Evolutionary conservation across 2,329 filamentous ascomycete genomes (phyloP).

Genomic region (Claviceps purpurea): DNA sequence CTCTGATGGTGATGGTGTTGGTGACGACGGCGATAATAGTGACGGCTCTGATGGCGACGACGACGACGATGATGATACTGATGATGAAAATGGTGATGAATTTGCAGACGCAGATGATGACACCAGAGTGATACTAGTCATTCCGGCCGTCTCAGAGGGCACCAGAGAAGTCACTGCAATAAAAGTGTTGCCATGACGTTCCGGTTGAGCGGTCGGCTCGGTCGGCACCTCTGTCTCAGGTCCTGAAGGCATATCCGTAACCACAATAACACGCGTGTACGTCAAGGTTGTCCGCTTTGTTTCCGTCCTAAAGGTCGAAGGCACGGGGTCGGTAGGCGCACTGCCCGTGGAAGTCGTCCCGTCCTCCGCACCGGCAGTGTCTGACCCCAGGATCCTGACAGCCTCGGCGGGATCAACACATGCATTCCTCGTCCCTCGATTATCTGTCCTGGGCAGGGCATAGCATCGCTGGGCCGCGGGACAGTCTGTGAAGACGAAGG

Average conservation of each 20-base stretch:
- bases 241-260: not conserved
- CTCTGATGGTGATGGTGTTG: not conserved
- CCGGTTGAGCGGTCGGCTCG: not conserved
- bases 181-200: not conserved
- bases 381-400: conserved; percentile 26
- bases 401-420: conserved; percentile 31
- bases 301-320: conserved; percentile 1
- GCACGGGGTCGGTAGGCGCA: not conserved
- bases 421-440: conserved; percentile 32
- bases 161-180: not conserved
- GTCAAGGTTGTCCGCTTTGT: not conserved
- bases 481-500: conserved; percentile 28
- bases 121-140: not conserved
- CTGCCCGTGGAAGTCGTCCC: conserved; percentile 2
- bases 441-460: conserved; percentile 39
- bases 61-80: not conserved
- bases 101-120: not conserved
- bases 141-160: not conserved
- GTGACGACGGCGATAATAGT: not conserved
- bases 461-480: conserved; percentile 29
- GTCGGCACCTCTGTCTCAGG: not conserved
- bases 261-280: not conserved
- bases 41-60: not conserved
- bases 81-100: not conserved
- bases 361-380: not conserved